phyloP scores from a whole-genome alignment of 2,329 filamentous ascomycete species.

The Trichoderma hamatum region DNA sequence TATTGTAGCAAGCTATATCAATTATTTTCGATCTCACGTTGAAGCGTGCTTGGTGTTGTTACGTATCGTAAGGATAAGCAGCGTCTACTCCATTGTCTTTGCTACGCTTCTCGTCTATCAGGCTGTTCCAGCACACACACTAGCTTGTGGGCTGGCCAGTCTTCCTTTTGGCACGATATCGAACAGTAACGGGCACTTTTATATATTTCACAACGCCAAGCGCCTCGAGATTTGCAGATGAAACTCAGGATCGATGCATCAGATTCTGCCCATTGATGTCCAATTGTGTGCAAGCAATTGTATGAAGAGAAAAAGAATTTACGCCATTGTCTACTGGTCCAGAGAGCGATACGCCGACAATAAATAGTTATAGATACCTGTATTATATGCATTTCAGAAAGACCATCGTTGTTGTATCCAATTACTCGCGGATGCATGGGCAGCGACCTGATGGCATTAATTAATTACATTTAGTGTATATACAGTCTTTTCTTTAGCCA shows the following conservation, averaged over 20 bases:
- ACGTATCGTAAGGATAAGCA: background rate
- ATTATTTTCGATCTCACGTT: too few species aligned
- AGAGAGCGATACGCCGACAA: background rate
- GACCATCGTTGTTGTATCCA: background rate
- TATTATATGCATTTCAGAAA: background rate
- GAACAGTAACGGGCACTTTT: background rate
- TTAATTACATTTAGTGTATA: too few species aligned
- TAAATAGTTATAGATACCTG: too few species aligned
- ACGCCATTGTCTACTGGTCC: background rate
- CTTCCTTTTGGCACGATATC: background rate
- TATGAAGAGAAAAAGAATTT: background rate
- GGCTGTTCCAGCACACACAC: background rate
- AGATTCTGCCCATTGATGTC: too few species aligned
- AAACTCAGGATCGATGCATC: background rate
- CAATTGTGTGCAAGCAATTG: too few species aligned
- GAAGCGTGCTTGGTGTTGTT: too few species aligned
- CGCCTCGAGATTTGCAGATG: background rate
- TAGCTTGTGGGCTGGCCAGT: background rate
- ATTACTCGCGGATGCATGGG: background rate
- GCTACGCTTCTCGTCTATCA: background rate
- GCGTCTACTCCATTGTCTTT: background rate
- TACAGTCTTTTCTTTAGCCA: too few species aligned
- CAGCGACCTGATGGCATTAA: too few species aligned
- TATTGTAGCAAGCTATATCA: too few species aligned
- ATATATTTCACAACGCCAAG: background rate